Evolutionary conservation across 108 stramenopile genomes (phyloP), one percentile per base, ranked within the genome.

Genomic region (Schizochytrium sp.): DNA sequence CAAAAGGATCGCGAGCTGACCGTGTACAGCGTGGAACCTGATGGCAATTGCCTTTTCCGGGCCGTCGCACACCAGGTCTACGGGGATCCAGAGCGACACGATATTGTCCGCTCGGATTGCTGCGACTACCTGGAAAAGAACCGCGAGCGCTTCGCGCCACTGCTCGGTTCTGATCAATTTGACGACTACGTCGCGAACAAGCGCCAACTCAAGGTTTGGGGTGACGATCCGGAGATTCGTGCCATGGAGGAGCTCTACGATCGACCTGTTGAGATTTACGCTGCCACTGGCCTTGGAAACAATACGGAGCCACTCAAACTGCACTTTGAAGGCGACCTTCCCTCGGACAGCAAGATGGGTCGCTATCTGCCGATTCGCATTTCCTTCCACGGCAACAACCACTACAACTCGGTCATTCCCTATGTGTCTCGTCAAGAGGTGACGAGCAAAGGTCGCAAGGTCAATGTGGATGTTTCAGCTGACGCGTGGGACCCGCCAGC

Each of bases 211-310:
- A 41, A 34, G 48, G 87, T 90, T 19, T 98, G 98, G 91, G 98
- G 98, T 4, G 98, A 98, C 92, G 97, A 98, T 90, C 95, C 97
- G 10, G 98, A 99, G 92, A 95, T 99, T 60, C 97, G 97, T 89
- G 98, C 98, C 60, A 93, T 97, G 69, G 94, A 93, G 55, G 98
- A 99, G 94, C 90, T 99, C 44, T 98, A 97, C 94, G 87, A 90
- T 48, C 48, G 87, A 18, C 58, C 90, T 14, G 44, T 88, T 3
- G 48, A 57, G 4, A 89, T 72, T 8, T 59, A 87, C 29, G 28
- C 58, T 2, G 87, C 29, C 4, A 72, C 60, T 12, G 55, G 55
- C 6, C 48, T 53, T 55, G 76, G 76, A 6, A 6, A 0, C n/a
- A 83, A 83, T 23, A 83, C 76, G 87, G 87, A 87, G 72, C 87